These are phyloP conservation scores for Blepharisma undulans DNA, from an alignment of 169 alveolate genomes.

Conservation along the genomic window DNA sequence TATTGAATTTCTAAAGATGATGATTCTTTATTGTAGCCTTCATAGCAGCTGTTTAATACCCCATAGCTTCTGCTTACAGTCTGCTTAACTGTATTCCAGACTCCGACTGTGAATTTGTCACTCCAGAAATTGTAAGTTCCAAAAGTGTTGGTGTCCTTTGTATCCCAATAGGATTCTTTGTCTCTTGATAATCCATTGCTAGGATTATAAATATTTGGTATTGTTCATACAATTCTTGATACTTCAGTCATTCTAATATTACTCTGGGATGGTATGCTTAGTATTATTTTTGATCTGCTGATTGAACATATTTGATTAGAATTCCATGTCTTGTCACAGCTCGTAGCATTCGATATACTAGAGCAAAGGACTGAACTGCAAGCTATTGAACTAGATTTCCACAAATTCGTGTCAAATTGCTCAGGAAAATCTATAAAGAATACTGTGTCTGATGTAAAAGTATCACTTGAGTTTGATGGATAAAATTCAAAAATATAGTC, in stretches of 20 bases:
- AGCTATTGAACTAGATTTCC: neutral
- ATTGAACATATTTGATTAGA: neutral
- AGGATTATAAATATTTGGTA: neutral
- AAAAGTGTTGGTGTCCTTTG: neutral
- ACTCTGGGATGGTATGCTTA: neutral
- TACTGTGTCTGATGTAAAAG: neutral
- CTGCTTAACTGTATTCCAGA: neutral
- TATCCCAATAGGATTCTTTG: neutral
- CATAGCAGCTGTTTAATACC: neutral
- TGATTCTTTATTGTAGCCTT: neutral
- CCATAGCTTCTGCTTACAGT: neutral
- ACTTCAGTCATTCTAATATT: neutral
- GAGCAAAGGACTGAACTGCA: neutral
- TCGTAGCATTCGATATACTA: neutral
- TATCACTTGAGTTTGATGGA: neutral
- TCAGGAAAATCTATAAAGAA: neutral
- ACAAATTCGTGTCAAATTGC: neutral
- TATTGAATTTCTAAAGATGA: neutral
- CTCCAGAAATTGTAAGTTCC: neutral
- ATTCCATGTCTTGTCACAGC: neutral
- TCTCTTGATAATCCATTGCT: neutral
- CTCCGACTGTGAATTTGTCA: neutral
- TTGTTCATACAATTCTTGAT: neutral
- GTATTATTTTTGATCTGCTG: neutral
- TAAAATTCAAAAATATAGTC: neutral